Base-by-base conservation (phyloP, 352 stramenopile genomes). In the Phytopythium sindhum region DNA sequence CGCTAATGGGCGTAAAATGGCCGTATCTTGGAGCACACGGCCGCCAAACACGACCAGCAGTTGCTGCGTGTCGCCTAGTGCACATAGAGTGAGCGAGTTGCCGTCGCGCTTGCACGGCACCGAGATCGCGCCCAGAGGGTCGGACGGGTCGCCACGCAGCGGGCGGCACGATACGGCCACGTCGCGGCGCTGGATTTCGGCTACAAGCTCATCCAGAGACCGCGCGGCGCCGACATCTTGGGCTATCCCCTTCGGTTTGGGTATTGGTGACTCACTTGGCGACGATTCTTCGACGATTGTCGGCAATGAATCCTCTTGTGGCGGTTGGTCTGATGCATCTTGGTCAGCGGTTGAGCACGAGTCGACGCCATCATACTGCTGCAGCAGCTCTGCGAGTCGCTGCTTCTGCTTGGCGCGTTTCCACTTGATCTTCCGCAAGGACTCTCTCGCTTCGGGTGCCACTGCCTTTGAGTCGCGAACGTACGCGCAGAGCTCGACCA, bases 81-180 rank as follows among this genome's bases (percentile, higher is more conserved):
- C 60, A 23, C 79, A 88, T 33, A 87, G 41, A 6, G 81, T 90
- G n/a, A 88, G 55, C 14, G 81, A 90, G 57, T 90, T 79, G 21
- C 79, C 79, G 57, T 90, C 81, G 10, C 79, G 75, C 26, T 70
- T 73, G 39, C 75, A 84, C 17, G 81, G 81, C 12, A 84, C 65
- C 0, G 81, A 88, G 37, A 84, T 65, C 28, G 63, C 68, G 26
- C 72, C 74, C 1, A 80, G 57, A 17, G 66, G 73, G 31, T 88
- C 78, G 1, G 68, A 77, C 23, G 70, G 55, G 33, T 68, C 61
- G 6, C 35, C 63, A 28, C 61, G 54, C 0, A 76, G 54, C 0
- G 15, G 14, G 8, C 59, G 52, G 23, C 73, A 75, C 37, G 60
- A 64, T 31, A 81, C 67, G 5, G 57, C 39, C 19, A 83, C 54